Evolutionary conservation across 495 filamentous ascomycete genomes (phyloP), one percentile per base, ranked within the genome.

Genomic region (Annulohypoxylon stygium): DNA sequence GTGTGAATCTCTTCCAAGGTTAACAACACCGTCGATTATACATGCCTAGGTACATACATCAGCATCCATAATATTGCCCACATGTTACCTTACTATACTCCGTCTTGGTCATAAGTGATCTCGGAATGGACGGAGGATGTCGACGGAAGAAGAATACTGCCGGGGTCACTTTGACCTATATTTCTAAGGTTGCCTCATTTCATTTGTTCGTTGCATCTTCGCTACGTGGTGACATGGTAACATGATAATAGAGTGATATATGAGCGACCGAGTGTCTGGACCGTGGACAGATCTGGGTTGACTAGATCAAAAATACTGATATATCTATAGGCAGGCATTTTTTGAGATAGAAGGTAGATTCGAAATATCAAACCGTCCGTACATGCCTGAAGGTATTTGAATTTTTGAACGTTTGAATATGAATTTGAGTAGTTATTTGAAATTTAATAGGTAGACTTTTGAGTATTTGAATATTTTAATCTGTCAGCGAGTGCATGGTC

Each of bases 61-160:
- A 30, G 5, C 30, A 3, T 30, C 5, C 3, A 6, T 30, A 54
- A 54, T 33, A 41, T 41, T 55, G 43, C 23, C 18, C 25, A 51
- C 20, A 6, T 47, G 16, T 23, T 34, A 39, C 37, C 51, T 74
- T 78, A 75, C 74, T 75, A 71, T 72, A 72, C 34, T 57, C 26
- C 37, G 41, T 51, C 16, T 36, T 5, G 7, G 33, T 20, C 4
- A 16, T 33, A 16, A 48, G 45, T 9, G 33, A 60, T 67, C 41
- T 14, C 41, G 51, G 70, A 37, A 67, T 25, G 9, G 59, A 51
- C 64, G 51, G 63, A 36, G n/a, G 48, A 50, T 23, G 20, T 25
- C 14, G 59, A 51, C 64, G 51, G 63, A 36, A n/a, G 48, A 50
- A 62, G 39, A 65, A 63, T 61, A 71, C 26, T 50, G 33, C 69